phyloP scores from a whole-genome alignment of 2,329 filamentous ascomycete genomes.

The Sporothrix luriei region DNA sequence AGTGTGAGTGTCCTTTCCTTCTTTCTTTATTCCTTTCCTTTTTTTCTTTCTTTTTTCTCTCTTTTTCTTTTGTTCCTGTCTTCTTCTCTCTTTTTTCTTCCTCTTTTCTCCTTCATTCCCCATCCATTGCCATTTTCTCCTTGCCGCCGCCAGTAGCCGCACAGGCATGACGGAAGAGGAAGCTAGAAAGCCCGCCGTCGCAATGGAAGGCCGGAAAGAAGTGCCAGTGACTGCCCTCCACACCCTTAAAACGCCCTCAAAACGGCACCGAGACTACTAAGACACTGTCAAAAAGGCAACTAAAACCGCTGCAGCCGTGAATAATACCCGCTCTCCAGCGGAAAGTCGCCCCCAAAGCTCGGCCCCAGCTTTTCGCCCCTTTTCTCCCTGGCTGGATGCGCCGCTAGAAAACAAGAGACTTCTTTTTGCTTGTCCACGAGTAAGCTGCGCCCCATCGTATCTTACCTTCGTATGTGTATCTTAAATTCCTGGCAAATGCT shows the following conservation, averaged over 20 bases:
- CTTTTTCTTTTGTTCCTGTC: neutral
- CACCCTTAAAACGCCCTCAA: neutral
- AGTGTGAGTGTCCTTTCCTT: neutral
- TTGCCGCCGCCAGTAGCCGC: neutral
- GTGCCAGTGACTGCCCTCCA: neutral
- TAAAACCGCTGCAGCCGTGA: neutral
- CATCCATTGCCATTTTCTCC: neutral
- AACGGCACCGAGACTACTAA: neutral
- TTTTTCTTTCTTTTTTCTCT: neutral
- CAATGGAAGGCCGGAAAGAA: slow-evolving; percentile 16
- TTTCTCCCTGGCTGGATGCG: slow-evolving; percentile 1
- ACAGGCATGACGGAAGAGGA: slow-evolving; percentile 25
- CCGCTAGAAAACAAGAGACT: neutral
- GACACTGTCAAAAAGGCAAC: slow-evolving; percentile 10
- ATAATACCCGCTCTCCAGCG: neutral
- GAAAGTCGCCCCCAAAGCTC: slow-evolving; percentile 7
- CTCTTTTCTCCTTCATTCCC: neutral
- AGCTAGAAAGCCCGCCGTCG: slow-evolving; percentile 20
- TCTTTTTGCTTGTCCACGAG: neutral
- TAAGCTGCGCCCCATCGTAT: neutral
- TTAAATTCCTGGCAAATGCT: neutral
- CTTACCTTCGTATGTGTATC: neutral
- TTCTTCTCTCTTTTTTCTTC: neutral
- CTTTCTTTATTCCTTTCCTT: neutral
- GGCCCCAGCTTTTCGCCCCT: slow-evolving; percentile 14